phyloP scores from a whole-genome alignment of 176 grass and related monocot species.

The Bolboschoenus planiculmis region DNA sequence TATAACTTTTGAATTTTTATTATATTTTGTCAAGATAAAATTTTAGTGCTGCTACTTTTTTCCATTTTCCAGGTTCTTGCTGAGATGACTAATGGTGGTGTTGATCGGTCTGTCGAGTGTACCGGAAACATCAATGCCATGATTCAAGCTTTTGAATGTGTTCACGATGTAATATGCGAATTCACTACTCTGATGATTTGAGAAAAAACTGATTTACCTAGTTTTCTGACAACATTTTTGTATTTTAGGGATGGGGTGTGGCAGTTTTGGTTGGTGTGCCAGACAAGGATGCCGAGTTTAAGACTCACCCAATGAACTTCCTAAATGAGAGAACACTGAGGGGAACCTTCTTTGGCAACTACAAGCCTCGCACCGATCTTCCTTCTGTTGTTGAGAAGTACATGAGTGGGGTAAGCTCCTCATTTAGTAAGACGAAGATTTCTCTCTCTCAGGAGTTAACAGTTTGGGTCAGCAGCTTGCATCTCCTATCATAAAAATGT shows the following conservation, averaged over 20 bases:
- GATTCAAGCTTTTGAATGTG: slow-evolving; percentile 86
- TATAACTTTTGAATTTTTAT: neutral
- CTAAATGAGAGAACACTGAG: slow-evolving; percentile 70
- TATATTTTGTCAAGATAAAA: neutral
- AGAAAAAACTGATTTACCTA: neutral
- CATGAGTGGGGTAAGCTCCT: slow-evolving; percentile 52
- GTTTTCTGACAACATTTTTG: neutral
- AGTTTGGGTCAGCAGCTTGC: slow-evolving; percentile 14
- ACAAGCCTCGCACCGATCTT: slow-evolving; percentile 65
- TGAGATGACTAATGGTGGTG: slow-evolving; percentile 80
- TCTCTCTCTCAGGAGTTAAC: neutral
- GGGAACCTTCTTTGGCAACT: slow-evolving; percentile 93
- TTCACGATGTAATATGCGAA: slow-evolving; percentile 53
- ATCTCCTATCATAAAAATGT: neutral
- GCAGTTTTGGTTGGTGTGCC: slow-evolving; percentile 79
- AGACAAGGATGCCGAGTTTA: slow-evolving; percentile 63
- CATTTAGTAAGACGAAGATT: neutral
- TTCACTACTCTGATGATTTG: neutral
- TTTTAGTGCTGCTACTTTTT: neutral
- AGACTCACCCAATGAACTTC: slow-evolving; percentile 78
- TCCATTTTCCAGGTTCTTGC: slow-evolving; percentile 45
- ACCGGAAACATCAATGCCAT: slow-evolving; percentile 78
- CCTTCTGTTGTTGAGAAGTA: slow-evolving; percentile 88
- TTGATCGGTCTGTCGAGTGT: slow-evolving; percentile 61
- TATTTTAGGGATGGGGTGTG: slow-evolving; percentile 71